Percentiles rank a stretch among this genome's conserved stretches.
Conservation (phyloP, 306 rosid genomes). For the Medicago arabica region DNA sequence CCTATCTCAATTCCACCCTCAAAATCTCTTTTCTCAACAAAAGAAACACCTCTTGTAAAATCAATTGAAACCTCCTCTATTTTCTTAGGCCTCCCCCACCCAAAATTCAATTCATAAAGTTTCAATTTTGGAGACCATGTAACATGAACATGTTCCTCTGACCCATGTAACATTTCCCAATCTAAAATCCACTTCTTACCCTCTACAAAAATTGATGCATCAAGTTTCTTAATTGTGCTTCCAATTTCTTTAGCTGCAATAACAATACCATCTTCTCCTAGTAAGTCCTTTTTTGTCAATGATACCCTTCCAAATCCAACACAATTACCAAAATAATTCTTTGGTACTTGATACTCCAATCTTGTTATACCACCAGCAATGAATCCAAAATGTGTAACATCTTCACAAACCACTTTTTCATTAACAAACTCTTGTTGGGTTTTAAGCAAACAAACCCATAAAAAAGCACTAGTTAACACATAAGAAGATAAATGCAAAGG, state of each 20-base stretch:
- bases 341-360: constrained; percentile 37
- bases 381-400: constrained; percentile 52
- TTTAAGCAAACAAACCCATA: constrained; percentile 58
- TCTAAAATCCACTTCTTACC: constrained; percentile 58
- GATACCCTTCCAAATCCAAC: constrained; percentile 51
- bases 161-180: constrained; percentile 48
- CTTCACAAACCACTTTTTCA: background rate
- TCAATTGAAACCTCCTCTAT: constrained; percentile 59
- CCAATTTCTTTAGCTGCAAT: constrained; percentile 53
- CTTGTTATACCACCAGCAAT: constrained; percentile 60
- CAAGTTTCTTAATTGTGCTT: constrained; percentile 47
- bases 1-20: constrained; percentile 63
- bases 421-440: constrained; percentile 23
- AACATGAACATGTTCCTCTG: constrained; percentile 45
- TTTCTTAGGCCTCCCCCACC: constrained; percentile 56
- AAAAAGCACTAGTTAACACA: constrained; percentile 51
- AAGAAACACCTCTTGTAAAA: constrained; percentile 45
- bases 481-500: constrained; percentile 51
- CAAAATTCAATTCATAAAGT: constrained; percentile 57
- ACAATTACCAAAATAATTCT: constrained; percentile 50
- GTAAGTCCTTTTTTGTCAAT: constrained; percentile 31
- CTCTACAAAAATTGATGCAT: constrained; percentile 39
- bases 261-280: constrained; percentile 52
- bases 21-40: constrained; percentile 46
- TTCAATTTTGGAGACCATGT: constrained; percentile 64